A percentile compares a stretch with the other conserved stretches of the same genome.
phyloP scores from a whole-genome alignment of 2,329 filamentous ascomycete species.

The Colletotrichum lupini region DNA sequence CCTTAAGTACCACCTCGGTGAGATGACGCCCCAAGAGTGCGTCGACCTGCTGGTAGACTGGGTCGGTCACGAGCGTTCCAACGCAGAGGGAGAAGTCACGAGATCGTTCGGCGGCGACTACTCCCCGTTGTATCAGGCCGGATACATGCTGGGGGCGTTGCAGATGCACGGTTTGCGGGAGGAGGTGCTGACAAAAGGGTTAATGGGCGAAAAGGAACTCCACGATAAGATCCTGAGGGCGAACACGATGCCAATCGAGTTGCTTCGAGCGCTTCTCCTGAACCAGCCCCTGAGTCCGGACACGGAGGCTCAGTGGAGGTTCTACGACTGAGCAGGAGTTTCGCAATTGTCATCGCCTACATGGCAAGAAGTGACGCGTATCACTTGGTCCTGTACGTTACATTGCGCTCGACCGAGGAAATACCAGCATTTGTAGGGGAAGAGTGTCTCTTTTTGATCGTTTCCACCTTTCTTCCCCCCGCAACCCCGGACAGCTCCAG shows the following conservation, averaged over 20 bases:
- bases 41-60: slow-evolving; percentile 66
- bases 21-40: slow-evolving; percentile 64
- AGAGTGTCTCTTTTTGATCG: neutral
- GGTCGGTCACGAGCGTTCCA: slow-evolving; percentile 69
- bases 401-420: neutral
- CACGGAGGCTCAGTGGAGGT: slow-evolving; percentile 61
- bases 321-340: slow-evolving; percentile 47
- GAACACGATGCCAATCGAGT: slow-evolving; percentile 66
- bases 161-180: slow-evolving; percentile 63
- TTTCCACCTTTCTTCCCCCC: neutral
- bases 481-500: neutral
- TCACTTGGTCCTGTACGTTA: neutral
- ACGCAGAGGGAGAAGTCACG: slow-evolving; percentile 70
- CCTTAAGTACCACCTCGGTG: slow-evolving; percentile 66
- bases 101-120: slow-evolving; percentile 67
- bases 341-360: too few species aligned
- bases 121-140: slow-evolving; percentile 67
- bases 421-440: neutral
- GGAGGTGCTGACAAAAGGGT: slow-evolving; percentile 54
- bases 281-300: slow-evolving; percentile 53
- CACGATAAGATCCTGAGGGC: slow-evolving; percentile 63
- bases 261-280: slow-evolving; percentile 60
- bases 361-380: neutral
- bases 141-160: slow-evolving; percentile 69
- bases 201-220: slow-evolving; percentile 62